A percentile compares a stretch with the other conserved stretches of the same genome.
phyloP scores from a whole-genome alignment of 768 basidiomycete species.

The Macrolepiota dolichaula region DNA sequence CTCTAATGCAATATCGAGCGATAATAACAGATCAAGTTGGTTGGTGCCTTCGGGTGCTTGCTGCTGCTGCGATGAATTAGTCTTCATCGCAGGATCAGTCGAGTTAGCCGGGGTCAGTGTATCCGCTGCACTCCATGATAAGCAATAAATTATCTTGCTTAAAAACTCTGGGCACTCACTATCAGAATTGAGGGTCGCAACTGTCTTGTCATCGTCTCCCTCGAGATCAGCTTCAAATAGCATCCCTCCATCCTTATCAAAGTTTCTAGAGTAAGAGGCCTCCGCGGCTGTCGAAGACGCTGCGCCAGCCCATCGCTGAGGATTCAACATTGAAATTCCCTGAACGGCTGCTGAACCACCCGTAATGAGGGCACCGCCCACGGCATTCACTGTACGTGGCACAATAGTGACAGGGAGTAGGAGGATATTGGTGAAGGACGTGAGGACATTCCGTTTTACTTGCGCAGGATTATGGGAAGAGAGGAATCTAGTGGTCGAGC shows the following conservation, averaged over 20 bases:
- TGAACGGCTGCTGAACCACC: slow-evolving; percentile 77
- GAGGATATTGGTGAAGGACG: slow-evolving; percentile 87
- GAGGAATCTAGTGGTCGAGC: slow-evolving; percentile 56
- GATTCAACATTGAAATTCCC: slow-evolving; percentile 88
- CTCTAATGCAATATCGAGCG: slow-evolving; percentile 86
- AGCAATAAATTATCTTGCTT: not conserved
- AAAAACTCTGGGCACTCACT: slow-evolving; percentile 7
- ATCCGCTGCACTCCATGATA: not conserved
- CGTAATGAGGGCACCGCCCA: slow-evolving; percentile 64
- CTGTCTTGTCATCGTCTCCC: not conserved
- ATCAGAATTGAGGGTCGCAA: slow-evolving; percentile 5
- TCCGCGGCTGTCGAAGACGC: slow-evolving; percentile 12
- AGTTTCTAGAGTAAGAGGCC: slow-evolving; percentile 31
- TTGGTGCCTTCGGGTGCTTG: slow-evolving; percentile 10
- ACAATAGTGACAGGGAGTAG: slow-evolving; percentile 95
- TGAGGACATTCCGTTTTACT: slow-evolving; percentile 89
- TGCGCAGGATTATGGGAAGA: slow-evolving; percentile 84
- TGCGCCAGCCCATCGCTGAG: slow-evolving; percentile 74
- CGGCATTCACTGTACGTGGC: slow-evolving; percentile 71
- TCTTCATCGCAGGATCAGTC: not conserved
- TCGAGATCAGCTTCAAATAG: slow-evolving; percentile 48
- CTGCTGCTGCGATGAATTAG: slow-evolving; percentile 7
- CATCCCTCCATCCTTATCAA: slow-evolving; percentile 37
- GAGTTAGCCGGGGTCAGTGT: slow-evolving; percentile 1
- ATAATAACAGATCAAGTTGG: slow-evolving; percentile 84